Evolutionary conservation across 1,284 basidiomycete genomes (phyloP).

Genomic region (Cutaneotrichosporon sp.): DNA sequence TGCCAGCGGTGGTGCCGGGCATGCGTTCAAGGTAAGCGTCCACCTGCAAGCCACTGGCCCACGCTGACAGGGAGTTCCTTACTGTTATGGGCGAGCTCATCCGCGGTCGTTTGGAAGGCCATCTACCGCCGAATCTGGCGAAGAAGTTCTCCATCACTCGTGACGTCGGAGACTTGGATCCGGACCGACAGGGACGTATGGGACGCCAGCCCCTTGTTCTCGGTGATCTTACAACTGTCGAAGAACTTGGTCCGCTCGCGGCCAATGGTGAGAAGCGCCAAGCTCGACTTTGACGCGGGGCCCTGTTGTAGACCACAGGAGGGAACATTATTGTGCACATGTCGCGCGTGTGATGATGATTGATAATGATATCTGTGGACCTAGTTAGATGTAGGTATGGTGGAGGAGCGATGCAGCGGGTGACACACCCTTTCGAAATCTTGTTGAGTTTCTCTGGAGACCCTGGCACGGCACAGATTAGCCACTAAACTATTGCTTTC

Average conservation of each 20-base stretch:
- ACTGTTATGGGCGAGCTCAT: constrained; percentile 70
- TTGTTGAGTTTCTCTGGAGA: no score
- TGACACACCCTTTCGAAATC: no score
- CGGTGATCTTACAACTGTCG: background rate
- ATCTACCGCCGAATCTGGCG: constrained; percentile 53
- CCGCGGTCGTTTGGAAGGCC: constrained; percentile 61
- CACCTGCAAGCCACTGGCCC: no score
- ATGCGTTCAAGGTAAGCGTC: constrained; percentile 77
- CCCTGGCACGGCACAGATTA: no score
- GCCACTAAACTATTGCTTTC: no score
- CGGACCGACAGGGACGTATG: background rate
- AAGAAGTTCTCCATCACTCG: constrained; percentile 48
- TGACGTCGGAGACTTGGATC: background rate
- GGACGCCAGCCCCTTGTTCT: background rate
- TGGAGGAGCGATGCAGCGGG: no score
- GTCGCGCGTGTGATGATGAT: no score
- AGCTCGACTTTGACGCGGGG: no score
- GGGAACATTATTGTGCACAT: no score
- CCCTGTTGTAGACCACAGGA: no score
- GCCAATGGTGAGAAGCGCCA: background rate
- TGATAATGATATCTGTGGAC: background rate
- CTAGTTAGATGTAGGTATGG: no score
- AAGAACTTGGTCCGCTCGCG: constrained; percentile 51
- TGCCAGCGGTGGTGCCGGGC: constrained; percentile 72
- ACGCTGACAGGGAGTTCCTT: no score